A percentile compares a stretch with the other conserved stretches of the same genome.
Conservation (phyloP, 768 basidiomycete species). For the Leucosporidium creatinivorum region DNA sequence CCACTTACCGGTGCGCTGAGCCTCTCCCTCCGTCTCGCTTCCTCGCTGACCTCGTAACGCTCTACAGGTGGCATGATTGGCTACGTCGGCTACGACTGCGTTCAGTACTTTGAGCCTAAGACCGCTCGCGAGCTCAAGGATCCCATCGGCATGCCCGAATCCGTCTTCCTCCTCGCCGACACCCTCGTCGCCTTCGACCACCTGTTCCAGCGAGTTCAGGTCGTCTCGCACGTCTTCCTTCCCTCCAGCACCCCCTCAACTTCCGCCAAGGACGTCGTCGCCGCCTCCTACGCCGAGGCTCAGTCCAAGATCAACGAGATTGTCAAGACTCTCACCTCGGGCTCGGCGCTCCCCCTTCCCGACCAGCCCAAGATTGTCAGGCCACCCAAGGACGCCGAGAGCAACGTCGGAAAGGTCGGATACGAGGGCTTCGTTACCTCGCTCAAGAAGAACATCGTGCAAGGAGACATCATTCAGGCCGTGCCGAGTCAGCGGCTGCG, state of each 20-base stretch:
- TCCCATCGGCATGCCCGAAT: constrained; percentile 80
- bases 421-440: constrained; percentile 86
- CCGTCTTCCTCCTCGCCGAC: constrained; percentile 93
- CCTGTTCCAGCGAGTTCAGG: constrained; percentile 85
- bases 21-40: not conserved
- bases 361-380: constrained; percentile 43
- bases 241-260: constrained; percentile 49
- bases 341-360: constrained; percentile 42
- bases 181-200: constrained; percentile 95
- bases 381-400: constrained; percentile 53
- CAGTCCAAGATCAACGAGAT: constrained; percentile 22
- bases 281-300: constrained; percentile 22
- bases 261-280: constrained; percentile 46
- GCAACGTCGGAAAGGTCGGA: constrained; percentile 87
- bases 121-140: constrained; percentile 66
- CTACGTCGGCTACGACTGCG: constrained; percentile 92
- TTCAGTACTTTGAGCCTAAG: constrained; percentile 86
- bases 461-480: constrained; percentile 97
- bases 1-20: constrained; percentile 63
- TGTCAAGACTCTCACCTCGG: constrained; percentile 18
- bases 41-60: not conserved
- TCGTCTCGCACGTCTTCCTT: constrained; percentile 91
- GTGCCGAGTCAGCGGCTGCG: constrained; percentile 89
- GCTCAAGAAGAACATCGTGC: constrained; percentile 87
- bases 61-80: constrained; percentile 81